A percentile compares a stretch with the other conserved stretches of the same genome.
These are phyloP conservation scores for Phylloporus sp. DNA, from an alignment of 768 basidiomycete species.

Conservation along the genomic window DNA sequence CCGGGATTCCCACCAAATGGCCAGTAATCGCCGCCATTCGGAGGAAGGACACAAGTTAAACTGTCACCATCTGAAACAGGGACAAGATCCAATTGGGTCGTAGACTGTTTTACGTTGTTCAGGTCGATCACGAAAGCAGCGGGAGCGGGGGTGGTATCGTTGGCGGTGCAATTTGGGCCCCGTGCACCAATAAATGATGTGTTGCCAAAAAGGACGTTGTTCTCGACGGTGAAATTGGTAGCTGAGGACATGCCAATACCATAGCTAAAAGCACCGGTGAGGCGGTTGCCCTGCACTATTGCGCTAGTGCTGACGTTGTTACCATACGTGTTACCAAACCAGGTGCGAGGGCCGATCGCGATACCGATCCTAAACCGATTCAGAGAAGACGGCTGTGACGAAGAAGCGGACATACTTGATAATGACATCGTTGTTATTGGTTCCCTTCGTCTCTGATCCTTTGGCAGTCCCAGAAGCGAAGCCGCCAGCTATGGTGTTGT, in stretches of 20 bases:
- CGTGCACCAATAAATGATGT: slow-evolving; percentile 69
- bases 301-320: slow-evolving; percentile 53
- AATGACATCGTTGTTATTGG: slow-evolving; percentile 54
- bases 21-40: slow-evolving; percentile 66
- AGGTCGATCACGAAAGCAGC: slow-evolving; percentile 56
- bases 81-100: slow-evolving; percentile 50
- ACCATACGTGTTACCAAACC: slow-evolving; percentile 59
- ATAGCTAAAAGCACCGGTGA: slow-evolving; percentile 69
- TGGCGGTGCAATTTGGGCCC: slow-evolving; percentile 58
- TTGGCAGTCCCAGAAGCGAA: slow-evolving; percentile 48
- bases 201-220: slow-evolving; percentile 60
- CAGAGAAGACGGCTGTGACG: slow-evolving; percentile 1
- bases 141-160: slow-evolving; percentile 47
- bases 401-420: slow-evolving; percentile 53
- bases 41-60: slow-evolving; percentile 64
- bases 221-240: slow-evolving; percentile 58
- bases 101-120: slow-evolving; percentile 36
- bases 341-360: slow-evolving; percentile 70
- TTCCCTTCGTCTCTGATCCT: slow-evolving; percentile 43
- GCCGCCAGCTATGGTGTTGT: slow-evolving; percentile 66
- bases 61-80: slow-evolving; percentile 48
- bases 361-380: slow-evolving; percentile 63
- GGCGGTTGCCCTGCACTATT: slow-evolving; percentile 49
- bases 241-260: slow-evolving; percentile 64
- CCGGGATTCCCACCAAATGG: slow-evolving; percentile 55